A percentile compares a stretch with the other conserved stretches of the same genome.
Evolutionary conservation across 75 land plant genomes (phyloP).

Genomic region (Azolla pinnata): DNA sequence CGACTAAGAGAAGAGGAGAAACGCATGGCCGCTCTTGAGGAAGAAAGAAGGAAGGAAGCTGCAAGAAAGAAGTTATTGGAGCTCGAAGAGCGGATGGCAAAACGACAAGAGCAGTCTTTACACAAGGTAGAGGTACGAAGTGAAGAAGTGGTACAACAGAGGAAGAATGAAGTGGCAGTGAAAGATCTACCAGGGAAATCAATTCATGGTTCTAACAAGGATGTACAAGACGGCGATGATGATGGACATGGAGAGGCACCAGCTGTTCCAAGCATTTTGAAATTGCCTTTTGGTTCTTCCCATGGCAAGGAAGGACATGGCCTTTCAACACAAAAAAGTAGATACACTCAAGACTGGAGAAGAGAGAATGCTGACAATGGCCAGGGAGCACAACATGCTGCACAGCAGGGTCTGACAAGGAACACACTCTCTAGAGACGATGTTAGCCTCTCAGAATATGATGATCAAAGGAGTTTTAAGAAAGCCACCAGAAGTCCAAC

Average conservation of each 20-base stretch:
- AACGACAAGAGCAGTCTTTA: slow-evolving; percentile 41
- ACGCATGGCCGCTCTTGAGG: slow-evolving; percentile 53
- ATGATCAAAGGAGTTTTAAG: slow-evolving; percentile 7
- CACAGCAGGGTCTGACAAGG: not conserved
- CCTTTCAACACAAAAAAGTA: not conserved
- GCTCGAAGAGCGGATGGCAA: slow-evolving; percentile 83
- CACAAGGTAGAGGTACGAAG: not conserved
- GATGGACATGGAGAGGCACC: too few relatives aligned
- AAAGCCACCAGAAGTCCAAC: not conserved
- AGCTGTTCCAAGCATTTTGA: not conserved
- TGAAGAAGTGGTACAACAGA: not conserved
- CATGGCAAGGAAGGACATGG: not conserved
- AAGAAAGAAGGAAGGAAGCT: slow-evolving; percentile 89
- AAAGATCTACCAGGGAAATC: not conserved
- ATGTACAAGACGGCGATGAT: too few relatives aligned
- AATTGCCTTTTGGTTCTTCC: not conserved
- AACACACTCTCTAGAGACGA: too few relatives aligned
- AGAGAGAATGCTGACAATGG: slow-evolving; percentile 44
- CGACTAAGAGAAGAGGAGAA: slow-evolving; percentile 83
- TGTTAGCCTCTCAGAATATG: too few relatives aligned
- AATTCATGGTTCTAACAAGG: not conserved
- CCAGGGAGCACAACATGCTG: slow-evolving; percentile 22
- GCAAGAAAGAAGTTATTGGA: slow-evolving; percentile 78
- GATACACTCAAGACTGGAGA: slow-evolving; percentile 36
- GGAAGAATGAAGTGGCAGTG: not conserved